A percentile compares a stretch with the other conserved stretches of the same genome.
phyloP scores from a whole-genome alignment of 2,329 filamentous ascomycete species.

The Colletotrichum tropicicola region DNA sequence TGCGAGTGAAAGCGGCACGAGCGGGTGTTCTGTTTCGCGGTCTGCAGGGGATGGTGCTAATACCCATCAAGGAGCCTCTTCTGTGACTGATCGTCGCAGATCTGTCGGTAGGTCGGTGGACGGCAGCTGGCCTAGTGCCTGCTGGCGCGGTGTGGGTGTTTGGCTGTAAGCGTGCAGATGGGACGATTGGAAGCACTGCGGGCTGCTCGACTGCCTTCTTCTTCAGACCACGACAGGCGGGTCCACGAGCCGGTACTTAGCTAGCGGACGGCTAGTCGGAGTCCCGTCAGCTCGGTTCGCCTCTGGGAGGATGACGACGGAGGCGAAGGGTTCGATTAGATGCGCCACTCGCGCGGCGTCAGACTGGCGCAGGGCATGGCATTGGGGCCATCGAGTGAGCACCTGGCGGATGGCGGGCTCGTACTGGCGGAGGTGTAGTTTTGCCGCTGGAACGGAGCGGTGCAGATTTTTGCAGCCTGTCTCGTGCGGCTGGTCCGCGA shows the following conservation, averaged over 20 bases:
- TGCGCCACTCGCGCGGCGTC: constrained; percentile 11
- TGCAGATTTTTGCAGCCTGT: background rate
- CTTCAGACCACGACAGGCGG: constrained; percentile 3
- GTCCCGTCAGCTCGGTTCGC: constrained; percentile 29
- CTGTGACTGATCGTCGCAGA: constrained; percentile 13
- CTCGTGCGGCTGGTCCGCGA: constrained; percentile 5
- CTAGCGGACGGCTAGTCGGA: constrained; percentile 22
- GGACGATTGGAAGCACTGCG: constrained; percentile 3
- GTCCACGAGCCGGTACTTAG: constrained; percentile 18
- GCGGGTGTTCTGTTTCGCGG: constrained; percentile 24
- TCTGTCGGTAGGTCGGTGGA: constrained; percentile 11
- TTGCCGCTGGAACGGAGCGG: constrained; percentile 12
- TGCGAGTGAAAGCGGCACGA: constrained; percentile 7
- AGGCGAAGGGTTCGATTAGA: constrained; percentile 4
- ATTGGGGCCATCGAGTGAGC: background rate
- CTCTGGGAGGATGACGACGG: constrained; percentile 11
- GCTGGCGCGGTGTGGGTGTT: background rate
- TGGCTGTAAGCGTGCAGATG: constrained; percentile 12
- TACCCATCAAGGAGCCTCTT: background rate
- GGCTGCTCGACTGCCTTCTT: background rate
- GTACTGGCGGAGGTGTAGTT: constrained; percentile 9
- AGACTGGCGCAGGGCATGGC: constrained; percentile 8
- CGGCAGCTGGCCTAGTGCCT: background rate
- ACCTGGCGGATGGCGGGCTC: background rate
- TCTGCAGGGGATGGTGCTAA: background rate